A percentile compares a stretch with the other conserved stretches of the same genome.
Conservation (phyloP, 1,139 yeast genomes). For the Oligophagozyma castellii region DNA sequence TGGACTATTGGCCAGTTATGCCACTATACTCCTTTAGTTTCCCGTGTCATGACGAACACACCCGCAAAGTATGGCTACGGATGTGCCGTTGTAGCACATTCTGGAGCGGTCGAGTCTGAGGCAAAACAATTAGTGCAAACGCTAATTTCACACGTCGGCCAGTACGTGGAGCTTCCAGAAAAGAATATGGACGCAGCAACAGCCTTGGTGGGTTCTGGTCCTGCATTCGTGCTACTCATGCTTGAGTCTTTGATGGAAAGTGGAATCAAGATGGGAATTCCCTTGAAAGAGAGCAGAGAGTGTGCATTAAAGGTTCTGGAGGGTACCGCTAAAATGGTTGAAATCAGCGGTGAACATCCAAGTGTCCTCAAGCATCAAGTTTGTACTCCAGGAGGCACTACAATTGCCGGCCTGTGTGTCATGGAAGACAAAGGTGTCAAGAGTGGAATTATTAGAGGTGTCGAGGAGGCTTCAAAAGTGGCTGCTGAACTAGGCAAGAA, state of each 20-base stretch:
- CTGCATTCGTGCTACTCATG: conserved; percentile 84
- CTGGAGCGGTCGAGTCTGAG: conserved; percentile 34
- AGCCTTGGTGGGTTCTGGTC: conserved; percentile 90
- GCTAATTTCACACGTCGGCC: conserved; percentile 52
- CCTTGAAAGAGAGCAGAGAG: conserved; percentile 66
- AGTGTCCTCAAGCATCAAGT: conserved; percentile 78
- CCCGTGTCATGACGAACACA: conserved; percentile 96
- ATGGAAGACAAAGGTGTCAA: conserved; percentile 89
- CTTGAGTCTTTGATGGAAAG: conserved; percentile 91
- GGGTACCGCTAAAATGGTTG: conserved; percentile 93
- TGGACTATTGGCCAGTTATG: conserved; percentile 65
- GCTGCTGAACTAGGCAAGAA: conserved; percentile 58
- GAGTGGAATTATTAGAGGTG: conserved; percentile 75
- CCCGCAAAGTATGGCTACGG: conserved; percentile 91
- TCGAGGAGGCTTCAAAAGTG: conserved; percentile 79
- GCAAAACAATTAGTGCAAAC: conserved; percentile 43
- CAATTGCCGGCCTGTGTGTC: conserved; percentile 86
- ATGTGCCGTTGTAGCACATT: conserved; percentile 75
- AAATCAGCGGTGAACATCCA: conserved; percentile 74
- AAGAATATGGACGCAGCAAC: conserved; percentile 96
- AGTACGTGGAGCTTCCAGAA: conserved; percentile 64
- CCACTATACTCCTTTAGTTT: conserved; percentile 41
- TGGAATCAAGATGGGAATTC: conserved; percentile 90
- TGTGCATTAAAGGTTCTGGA: conserved; percentile 94
- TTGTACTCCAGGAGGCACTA: conserved; percentile 97